Evolutionary conservation across 2,329 filamentous ascomycete species (phyloP), one percentile per base, ranked within the genome.

Genomic region (Neopestalotiopsis rosae): DNA sequence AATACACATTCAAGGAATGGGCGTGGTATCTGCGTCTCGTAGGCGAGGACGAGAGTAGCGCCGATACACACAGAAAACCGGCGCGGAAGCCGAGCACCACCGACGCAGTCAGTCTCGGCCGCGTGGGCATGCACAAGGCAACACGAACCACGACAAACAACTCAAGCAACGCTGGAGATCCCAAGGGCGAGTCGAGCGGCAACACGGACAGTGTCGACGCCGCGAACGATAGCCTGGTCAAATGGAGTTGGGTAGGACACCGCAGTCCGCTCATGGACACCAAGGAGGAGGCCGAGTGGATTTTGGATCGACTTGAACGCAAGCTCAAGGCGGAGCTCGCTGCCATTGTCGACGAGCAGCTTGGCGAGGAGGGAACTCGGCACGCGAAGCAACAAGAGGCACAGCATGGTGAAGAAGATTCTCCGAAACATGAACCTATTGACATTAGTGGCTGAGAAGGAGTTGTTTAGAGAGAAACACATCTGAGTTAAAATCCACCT

Each of bases 1-100:
- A 86, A 67, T 98, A 97, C 77, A 85, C 84, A 0, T 98, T 94
- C 61, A 90, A 94, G 72, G 92, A 97, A 77, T 97, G 94, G 95
- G 92, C 92, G 0, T 93, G 93, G 83, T 96, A 94, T 74, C 90
- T 95, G 7, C 88, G 89, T 28, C 85, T 97, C 40, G 92, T 97
- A n/a, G 89, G 89, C 61, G 88, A 90, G 75, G 88, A 90, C 76
- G 88, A 91, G 75, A 80, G 79, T 67, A 82, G 82, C 71, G 80
- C 86, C 2, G 78, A 81, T 5, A 85, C 80, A 20, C 89, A 91
- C 74, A 77, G 83, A n/a, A 83, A 81, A 49, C 74, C 76, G 1
- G 65, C 68, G 14, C 70, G 68, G 32, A 71, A 69, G 17, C 72
- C 69, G 1, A 69, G 63, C 59, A n/a, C 34, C 30, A 34, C 20